Percentiles rank a stretch among this genome's conserved stretches.
These are phyloP conservation scores for Mytilinidion resinicola DNA, from an alignment of 495 filamentous ascomycete species.

Conservation along the genomic window DNA sequence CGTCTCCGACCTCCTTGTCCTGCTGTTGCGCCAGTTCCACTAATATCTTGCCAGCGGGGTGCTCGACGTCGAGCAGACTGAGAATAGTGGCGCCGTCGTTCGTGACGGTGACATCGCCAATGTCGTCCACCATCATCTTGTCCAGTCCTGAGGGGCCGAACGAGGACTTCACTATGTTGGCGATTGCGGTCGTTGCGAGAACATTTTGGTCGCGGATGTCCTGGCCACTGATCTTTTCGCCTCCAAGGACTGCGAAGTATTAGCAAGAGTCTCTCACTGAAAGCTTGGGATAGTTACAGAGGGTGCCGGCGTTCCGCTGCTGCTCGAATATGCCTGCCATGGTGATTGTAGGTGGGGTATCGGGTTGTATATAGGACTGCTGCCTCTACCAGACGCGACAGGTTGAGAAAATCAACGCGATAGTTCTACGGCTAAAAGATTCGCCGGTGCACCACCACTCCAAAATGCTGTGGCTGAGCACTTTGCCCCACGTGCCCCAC, in stretches of 20 bases:
- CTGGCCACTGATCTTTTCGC: constrained; percentile 87
- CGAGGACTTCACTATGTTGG: constrained; percentile 97
- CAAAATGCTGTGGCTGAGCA: background rate
- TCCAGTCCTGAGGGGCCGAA: constrained; percentile 96
- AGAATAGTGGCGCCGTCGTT: constrained; percentile 98
- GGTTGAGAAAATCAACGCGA: constrained; percentile 2
- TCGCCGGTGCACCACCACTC: background rate
- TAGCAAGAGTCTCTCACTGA: constrained; percentile 2
- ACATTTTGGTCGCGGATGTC: constrained; percentile 98
- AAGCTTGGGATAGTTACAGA: constrained; percentile 51
- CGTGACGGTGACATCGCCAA: constrained; percentile 98
- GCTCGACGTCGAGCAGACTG: constrained; percentile 88
- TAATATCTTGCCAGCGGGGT: constrained; percentile 96
- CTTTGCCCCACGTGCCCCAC: too few relatives aligned
- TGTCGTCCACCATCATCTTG: constrained; percentile 99
- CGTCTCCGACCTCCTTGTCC: constrained; percentile 96
- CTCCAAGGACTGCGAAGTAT: constrained; percentile 63
- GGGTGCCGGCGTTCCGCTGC: constrained; percentile 75
- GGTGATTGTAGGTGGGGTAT: constrained; percentile 20
- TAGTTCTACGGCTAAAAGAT: background rate
- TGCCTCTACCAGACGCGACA: constrained; percentile 12
- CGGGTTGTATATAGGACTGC: constrained; percentile 6
- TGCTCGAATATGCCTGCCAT: constrained; percentile 92
- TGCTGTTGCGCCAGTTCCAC: constrained; percentile 97
- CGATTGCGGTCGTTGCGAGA: constrained; percentile 89